Conservation (phyloP, 202 grass and related monocot species). For the Panicum hallii region DNA sequence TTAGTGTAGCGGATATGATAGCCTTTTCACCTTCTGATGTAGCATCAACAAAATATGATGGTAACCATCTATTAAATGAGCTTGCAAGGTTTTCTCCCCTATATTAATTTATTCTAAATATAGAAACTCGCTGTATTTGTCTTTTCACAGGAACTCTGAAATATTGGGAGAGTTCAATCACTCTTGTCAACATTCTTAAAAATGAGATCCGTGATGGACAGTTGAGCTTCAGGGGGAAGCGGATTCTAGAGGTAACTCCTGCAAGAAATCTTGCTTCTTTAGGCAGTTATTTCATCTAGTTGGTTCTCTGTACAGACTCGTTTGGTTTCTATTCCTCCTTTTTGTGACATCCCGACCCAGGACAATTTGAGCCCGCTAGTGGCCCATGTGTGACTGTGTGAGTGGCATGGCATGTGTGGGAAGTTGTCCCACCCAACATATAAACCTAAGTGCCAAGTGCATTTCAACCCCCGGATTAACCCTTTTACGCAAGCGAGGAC, state of each 20-base stretch:
- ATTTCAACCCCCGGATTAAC: too few species aligned
- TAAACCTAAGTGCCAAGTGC: too few species aligned
- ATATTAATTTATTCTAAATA: constrained; percentile 17
- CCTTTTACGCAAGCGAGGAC: too few species aligned
- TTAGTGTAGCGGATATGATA: constrained; percentile 89
- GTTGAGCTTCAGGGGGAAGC: constrained; percentile 80
- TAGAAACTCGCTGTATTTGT: constrained; percentile 16
- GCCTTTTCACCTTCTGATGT: constrained; percentile 69
- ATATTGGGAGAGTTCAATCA: constrained; percentile 77
- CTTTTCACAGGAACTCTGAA: constrained; percentile 58
- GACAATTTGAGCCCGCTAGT: too few species aligned
- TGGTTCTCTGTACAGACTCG: constrained; percentile 14
- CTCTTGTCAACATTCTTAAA: constrained; percentile 69
- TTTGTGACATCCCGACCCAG: too few species aligned
- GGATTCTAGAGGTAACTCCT: constrained; percentile 71
- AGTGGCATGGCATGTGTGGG: too few species aligned
- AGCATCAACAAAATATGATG: constrained; percentile 67
- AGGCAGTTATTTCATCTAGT: constrained; percentile 13
- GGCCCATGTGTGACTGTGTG: too few species aligned
- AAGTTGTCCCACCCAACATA: too few species aligned
- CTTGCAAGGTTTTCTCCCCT: constrained; percentile 7
- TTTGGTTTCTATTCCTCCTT: constrained; percentile 10
- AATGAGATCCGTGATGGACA: constrained; percentile 84
- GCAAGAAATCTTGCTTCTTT: constrained; percentile 27
- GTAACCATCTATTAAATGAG: constrained; percentile 42